Evolutionary conservation across 768 basidiomycete genomes (phyloP).

Genomic region (Neoboletus magnificus): DNA sequence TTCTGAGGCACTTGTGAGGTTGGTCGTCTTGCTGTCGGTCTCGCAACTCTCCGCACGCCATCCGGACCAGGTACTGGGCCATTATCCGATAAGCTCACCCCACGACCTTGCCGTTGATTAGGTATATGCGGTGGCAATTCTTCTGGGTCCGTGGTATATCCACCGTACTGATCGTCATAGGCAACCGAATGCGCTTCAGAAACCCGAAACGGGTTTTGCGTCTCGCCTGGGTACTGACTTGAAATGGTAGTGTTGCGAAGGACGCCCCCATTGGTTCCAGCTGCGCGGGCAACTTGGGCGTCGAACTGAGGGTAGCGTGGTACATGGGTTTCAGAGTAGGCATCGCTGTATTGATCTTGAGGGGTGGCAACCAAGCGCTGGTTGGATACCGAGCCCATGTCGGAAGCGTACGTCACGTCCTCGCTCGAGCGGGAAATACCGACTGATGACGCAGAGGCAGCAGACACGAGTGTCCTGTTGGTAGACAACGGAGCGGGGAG

Average conservation of each 20-base stretch:
- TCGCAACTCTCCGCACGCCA: constrained; percentile 75
- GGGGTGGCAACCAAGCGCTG: constrained; percentile 42
- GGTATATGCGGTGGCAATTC: constrained; percentile 25
- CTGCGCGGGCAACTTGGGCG: constrained; percentile 39
- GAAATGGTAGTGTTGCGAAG: constrained; percentile 38
- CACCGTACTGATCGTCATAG: constrained; percentile 36
- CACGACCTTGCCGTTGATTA: constrained; percentile 40
- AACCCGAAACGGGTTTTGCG: constrained; percentile 56
- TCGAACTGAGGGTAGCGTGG: constrained; percentile 35
- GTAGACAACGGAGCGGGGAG: constrained; percentile 72
- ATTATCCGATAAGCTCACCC: constrained; percentile 75
- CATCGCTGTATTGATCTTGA: constrained; percentile 32
- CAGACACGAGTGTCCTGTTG: constrained; percentile 48
- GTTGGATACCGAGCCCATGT: constrained; percentile 37
- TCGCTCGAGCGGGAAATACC: constrained; percentile 44
- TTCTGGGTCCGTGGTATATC: constrained; percentile 37
- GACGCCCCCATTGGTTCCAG: constrained; percentile 36
- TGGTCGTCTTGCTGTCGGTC: constrained; percentile 53
- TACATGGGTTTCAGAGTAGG: constrained; percentile 16
- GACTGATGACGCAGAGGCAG: constrained; percentile 40
- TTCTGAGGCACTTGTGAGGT: constrained; percentile 62
- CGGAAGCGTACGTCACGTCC: constrained; percentile 35
- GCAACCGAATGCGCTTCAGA: constrained; percentile 41
- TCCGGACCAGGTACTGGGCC: constrained; percentile 80
- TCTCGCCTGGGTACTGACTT: constrained; percentile 44